These are phyloP conservation scores for Mariannaea sp. DNA, from an alignment of 2,329 filamentous ascomycete species.

Conservation along the genomic window DNA sequence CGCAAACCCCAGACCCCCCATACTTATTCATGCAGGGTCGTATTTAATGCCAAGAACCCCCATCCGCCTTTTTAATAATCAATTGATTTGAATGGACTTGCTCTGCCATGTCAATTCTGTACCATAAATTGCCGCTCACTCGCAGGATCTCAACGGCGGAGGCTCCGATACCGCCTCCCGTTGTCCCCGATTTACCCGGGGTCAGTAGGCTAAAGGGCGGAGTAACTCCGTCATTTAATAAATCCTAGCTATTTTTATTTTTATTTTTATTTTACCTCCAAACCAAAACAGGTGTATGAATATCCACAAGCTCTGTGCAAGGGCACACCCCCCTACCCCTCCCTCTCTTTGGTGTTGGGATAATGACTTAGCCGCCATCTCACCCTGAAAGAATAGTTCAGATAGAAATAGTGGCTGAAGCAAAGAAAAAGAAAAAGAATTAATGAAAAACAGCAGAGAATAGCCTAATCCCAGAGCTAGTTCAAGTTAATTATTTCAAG, in stretches of 20 bases:
- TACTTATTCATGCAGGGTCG: constrained; percentile 29
- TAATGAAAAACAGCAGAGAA: neutral
- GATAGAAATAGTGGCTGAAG: no score
- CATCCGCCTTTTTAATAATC: constrained; percentile 4
- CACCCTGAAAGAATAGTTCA: neutral
- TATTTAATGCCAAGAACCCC: constrained; percentile 6
- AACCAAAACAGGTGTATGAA: no score
- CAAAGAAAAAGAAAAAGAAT: neutral
- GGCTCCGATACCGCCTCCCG: constrained; percentile 7
- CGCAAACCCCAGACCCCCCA: constrained; percentile 10
- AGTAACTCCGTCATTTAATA: no score
- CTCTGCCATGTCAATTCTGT: constrained; percentile 6
- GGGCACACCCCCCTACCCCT: constrained; percentile 3
- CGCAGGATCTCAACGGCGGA: neutral
- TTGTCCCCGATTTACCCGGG: constrained; percentile 22
- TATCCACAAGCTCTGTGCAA: no score
- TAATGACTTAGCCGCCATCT: constrained; percentile 2
- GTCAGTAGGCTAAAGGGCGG: no score
- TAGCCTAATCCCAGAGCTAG: neutral
- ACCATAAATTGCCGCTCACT: neutral
- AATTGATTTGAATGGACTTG: constrained; percentile 25
- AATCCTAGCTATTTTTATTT: constrained; percentile 25
- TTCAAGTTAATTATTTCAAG: no score
- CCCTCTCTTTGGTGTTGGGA: no score
- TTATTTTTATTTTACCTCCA: no score